Evolutionary conservation across 495 filamentous ascomycete species (phyloP).

Genomic region (Penicillium antarcticum): DNA sequence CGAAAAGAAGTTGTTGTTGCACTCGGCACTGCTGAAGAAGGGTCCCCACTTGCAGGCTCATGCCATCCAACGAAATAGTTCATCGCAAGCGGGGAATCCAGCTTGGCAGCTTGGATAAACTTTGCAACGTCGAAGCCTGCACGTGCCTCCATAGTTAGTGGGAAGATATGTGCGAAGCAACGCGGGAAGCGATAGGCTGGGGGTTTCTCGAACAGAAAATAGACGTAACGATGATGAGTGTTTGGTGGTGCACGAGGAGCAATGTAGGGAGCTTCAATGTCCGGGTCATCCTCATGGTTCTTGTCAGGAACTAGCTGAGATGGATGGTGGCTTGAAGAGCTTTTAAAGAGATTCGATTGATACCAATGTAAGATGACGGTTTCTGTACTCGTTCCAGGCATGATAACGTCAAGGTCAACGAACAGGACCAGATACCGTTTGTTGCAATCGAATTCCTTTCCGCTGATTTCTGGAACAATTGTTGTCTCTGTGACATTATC

Average conservation of each 20-base stretch:
- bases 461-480: conserved; percentile 19
- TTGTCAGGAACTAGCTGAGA: not conserved
- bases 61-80: conserved; percentile 37
- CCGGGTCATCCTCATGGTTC: not conserved
- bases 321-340: conserved; percentile 1
- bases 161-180: conserved; percentile 28
- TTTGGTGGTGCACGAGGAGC: conserved; percentile 32
- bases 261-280: conserved; percentile 25
- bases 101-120: conserved; percentile 27
- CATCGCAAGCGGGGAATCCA: conserved; percentile 27
- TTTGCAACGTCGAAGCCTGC: conserved; percentile 29
- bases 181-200: conserved; percentile 23
- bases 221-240: conserved; percentile 36
- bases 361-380: conserved; percentile 40
- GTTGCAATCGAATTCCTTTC: conserved; percentile 4
- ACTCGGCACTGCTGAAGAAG: not conserved
- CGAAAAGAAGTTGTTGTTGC: conserved; percentile 25
- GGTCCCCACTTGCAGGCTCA: conserved; percentile 1
- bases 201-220: conserved; percentile 34
- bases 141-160: conserved; percentile 19
- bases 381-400: conserved; percentile 14
- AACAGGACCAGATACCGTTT: conserved; percentile 27
- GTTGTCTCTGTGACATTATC: conserved; percentile 12
- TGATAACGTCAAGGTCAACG: conserved; percentile 35
- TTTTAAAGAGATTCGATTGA: conserved; percentile 21